Evolutionary conservation across 495 filamentous ascomycete genomes (phyloP).

Genomic region (Viridothelium virens): DNA sequence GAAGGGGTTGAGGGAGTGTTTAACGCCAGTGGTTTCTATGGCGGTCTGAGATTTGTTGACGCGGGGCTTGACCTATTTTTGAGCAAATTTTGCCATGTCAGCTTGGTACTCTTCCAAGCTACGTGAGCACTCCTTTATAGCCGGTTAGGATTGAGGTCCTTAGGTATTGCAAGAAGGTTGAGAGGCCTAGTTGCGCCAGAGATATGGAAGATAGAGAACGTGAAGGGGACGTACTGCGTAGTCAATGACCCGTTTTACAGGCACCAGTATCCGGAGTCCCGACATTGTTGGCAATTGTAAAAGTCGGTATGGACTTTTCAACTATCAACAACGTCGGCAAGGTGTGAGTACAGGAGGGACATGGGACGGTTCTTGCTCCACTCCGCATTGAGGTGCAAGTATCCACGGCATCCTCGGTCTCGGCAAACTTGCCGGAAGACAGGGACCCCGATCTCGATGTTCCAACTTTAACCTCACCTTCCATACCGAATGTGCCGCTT

Average conservation of each 20-base stretch:
- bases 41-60: slow-evolving; percentile 94
- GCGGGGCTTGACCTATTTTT: slow-evolving; percentile 79
- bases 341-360: neutral
- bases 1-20: slow-evolving; percentile 98
- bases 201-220: slow-evolving; percentile 5
- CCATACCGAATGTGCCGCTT: neutral
- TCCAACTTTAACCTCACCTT: neutral
- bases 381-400: neutral
- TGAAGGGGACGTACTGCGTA: slow-evolving; percentile 67
- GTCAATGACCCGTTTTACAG: slow-evolving; percentile 97
- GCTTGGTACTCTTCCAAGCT: neutral
- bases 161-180: slow-evolving; percentile 5
- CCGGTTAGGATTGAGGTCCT: neutral
- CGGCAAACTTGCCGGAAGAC: neutral
- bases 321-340: neutral
- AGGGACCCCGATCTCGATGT: neutral
- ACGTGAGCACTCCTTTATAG: neutral
- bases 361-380: neutral
- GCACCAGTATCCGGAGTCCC: slow-evolving; percentile 83
- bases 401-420: slow-evolving; percentile 2
- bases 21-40: slow-evolving; percentile 84
- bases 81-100: neutral
- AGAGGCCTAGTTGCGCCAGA: slow-evolving; percentile 7
- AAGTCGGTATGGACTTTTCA: neutral
- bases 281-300: slow-evolving; percentile 49